Evolutionary conservation across 2,329 filamentous ascomycete species (phyloP), one percentile per base, ranked within the genome.

Genomic region (Ceratocystis colombiana): DNA sequence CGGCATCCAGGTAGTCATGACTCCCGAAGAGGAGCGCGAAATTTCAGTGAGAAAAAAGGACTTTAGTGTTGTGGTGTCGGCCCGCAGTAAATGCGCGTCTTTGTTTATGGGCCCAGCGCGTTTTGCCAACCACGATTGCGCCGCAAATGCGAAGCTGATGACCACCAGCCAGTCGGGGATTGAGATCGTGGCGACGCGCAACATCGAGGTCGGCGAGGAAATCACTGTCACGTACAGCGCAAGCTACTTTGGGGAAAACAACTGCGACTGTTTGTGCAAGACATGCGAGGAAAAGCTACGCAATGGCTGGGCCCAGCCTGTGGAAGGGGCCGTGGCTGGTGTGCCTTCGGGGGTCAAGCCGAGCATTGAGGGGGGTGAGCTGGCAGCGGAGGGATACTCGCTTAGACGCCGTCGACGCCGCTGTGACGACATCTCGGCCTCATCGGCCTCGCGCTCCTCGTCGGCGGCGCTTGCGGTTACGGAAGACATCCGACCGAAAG

Each of bases 191-290:
- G 90, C 94, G 2, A 84, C 86, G 44, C 85, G 86, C 70, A 82
- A 92, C 67, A 97, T 99, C 68, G 83, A 88, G 10, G 79, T 88
- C 0, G 94, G 92, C 2, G 92, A 99, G 68, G 94, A 99, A 75
- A 96, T 99, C 68, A 99, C 94, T 0, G 94, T 99, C 0, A 93
- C 88, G 0, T 99, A 99, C 72, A 91, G 93, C 28, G 91, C 96
- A 20, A 91, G 90, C 73, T 99, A 99, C 74, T 99, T 99, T 77
- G 94, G 94, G 1, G 87, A 90, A 57, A 85, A 92, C 73, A 99
- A 99, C 71, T 92, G 91, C 75, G 94, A 99, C 73, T 99, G 94
- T 73, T 79, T 99, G 1, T 99, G 94, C 74, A 82, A 83, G 71
- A 94, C 89, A 0, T 99, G 94, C 74, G 94, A 99, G 76, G 79